Evolutionary conservation across 2,329 filamentous ascomycete genomes (phyloP), one percentile per base, ranked within the genome.

Genomic region (Lecanosticta acicola): DNA sequence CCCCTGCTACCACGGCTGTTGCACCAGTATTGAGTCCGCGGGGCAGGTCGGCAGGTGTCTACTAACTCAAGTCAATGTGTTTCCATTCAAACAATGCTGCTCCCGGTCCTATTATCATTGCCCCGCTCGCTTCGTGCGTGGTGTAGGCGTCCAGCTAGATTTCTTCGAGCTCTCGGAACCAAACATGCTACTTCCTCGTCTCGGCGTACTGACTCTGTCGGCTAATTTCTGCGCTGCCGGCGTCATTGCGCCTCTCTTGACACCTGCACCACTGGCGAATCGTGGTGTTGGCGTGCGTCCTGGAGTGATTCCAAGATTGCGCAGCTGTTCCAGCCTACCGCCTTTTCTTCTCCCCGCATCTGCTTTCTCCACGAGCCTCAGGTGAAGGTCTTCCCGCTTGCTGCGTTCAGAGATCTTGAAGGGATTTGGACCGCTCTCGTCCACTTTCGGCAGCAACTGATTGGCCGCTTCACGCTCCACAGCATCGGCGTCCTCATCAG

Each of bases 331-430:
- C 37, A 62, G 42, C 70, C 55, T 47, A 77, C 81, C 3, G 75
- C 80, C 51, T 80, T 74, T 18, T 40, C 83, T 79, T 63, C 89
- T 90, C 2, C 77, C 84, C 58, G 81, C 80, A 10, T 85, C 80
- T 17, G 87, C 86, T 41, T 80, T 80, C 51, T 95, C 90, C 2
- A 96, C 89, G 77, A 96, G 87, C 29, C 83, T 80, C 59, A 91
- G 81, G 65, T 94, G 89, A 20, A 97, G 70, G 29, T 80, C 81
- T 68, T 97, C 93, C 32, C 91, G 76, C 51, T 78, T 80, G 43
- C 86, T 81, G 43, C 84, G 81, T 44, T 87, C 82, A 53, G 81
- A 77, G 38, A 97, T 78, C 47, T 80, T 81, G 66, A 97, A 97
- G 0, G 87, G 89, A 54, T 85, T 94, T 0, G 81, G 81, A 1